Base-by-base conservation (phyloP, 2,329 filamentous ascomycete genomes). In the Monilinia laxa region DNA sequence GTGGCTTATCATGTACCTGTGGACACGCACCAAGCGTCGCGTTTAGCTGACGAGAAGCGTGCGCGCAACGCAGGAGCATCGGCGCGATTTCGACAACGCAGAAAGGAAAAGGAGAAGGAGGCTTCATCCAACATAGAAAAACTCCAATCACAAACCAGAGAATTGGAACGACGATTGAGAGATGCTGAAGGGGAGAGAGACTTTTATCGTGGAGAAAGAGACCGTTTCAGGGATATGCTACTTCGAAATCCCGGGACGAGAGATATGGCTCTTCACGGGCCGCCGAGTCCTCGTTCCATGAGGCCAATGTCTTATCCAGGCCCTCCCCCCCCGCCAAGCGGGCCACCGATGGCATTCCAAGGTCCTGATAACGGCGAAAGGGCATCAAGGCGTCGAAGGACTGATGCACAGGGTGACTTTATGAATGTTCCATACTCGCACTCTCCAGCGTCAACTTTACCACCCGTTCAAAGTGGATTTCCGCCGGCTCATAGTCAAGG, bases 1-100 rank as follows among this genome's bases (percentile, higher is more conserved):
- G 60, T 64, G 60, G 79, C 80, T 49, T 82, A 85, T 65, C 81
- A 83, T 70, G 86, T 93, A 59, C 88, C 89, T 18, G 87, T 94
- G 12, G 92, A 96, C 75, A 87, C 91, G 54, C 90, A 92, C 71
- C 90, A 92, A 73, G 92, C 90, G 16, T 96, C 92, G 16, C 89
- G 88, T 71, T 87, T 91, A 73, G 90, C 91, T 51, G 91, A 95
- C 74, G 91, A 96, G 77, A 96, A 95, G 79, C 84, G 92, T 66
- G 89, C 90, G 76, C 86, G 92, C 62, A 96, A 96, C 74, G 92
- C 92, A 52, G 90, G 90, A 58, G 92, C 92, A 7, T 96, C 92
- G 66, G 91, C 91, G 58, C 85, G 92, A 68, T 95, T 96, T 71
- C 85, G 92, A 65, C 87, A 88, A 74, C 85, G 93, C 68, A 88